These are phyloP conservation scores for Porphyrellus cyaneotinctus DNA, from an alignment of 768 basidiomycete species.

Conservation along the genomic window DNA sequence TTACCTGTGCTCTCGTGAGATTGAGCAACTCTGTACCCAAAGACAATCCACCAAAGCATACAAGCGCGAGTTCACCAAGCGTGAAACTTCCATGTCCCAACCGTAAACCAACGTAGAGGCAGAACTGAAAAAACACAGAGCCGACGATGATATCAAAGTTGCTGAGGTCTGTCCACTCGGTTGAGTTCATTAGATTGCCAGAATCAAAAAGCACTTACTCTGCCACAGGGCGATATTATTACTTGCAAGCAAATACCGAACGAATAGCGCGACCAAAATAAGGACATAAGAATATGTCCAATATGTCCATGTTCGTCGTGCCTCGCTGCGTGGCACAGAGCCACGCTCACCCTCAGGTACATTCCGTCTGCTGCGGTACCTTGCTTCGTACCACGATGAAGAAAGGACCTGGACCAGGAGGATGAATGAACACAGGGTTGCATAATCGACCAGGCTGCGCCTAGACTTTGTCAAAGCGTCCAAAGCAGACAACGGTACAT, in stretches of 20 bases:
- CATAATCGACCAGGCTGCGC: conserved; percentile 71
- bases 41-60: conserved; percentile 84
- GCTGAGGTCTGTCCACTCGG: conserved; percentile 57
- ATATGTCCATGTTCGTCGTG: conserved; percentile 57
- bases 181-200: background rate
- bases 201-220: conserved; percentile 43
- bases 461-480: conserved; percentile 64
- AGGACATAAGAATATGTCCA: conserved; percentile 57
- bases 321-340: conserved; percentile 75
- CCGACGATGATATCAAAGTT: conserved; percentile 68
- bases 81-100: conserved; percentile 95
- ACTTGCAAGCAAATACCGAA: conserved; percentile 44
- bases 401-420: conserved; percentile 75
- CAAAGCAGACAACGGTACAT: conserved; percentile 40
- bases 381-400: conserved; percentile 70
- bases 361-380: conserved; percentile 37
- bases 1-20: conserved; percentile 75
- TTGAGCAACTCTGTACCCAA: conserved; percentile 84
- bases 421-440: conserved; percentile 76
- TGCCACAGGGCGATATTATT: conserved; percentile 60
- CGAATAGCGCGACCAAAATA: conserved; percentile 44
- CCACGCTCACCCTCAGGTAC: conserved; percentile 64
- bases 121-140: conserved; percentile 85
- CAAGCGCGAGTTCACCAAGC: conserved; percentile 86
- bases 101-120: conserved; percentile 83